phyloP scores from a whole-genome alignment of 768 basidiomycete species.

The Leccinum subgranulosum region DNA sequence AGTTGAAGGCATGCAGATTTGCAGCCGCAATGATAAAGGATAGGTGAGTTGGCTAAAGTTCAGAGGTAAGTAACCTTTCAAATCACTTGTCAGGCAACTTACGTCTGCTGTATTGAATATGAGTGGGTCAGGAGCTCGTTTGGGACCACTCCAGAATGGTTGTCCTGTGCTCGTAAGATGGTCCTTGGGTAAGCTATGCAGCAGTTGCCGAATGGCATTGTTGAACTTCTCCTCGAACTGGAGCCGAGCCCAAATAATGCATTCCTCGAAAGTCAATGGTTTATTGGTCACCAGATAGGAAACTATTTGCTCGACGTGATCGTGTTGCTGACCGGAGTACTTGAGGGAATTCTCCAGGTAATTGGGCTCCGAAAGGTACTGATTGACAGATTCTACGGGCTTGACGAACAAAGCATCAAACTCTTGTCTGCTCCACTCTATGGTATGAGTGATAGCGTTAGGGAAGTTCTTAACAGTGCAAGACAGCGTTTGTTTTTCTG shows the following conservation, averaged over 20 bases:
- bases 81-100: constrained; percentile 29
- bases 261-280: constrained; percentile 95
- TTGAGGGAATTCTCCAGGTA: constrained; percentile 89
- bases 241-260: constrained; percentile 93
- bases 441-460: constrained; percentile 95
- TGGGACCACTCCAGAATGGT: constrained; percentile 99
- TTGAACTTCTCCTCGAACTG: constrained; percentile 94
- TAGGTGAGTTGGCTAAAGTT: constrained; percentile 71
- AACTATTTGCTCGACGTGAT: constrained; percentile 84
- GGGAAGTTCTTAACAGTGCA: constrained; percentile 99
- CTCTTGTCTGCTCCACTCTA: constrained; percentile 95
- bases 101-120: constrained; percentile 86
- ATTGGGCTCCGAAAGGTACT: constrained; percentile 95
- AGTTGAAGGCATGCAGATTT: constrained; percentile 97
- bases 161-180: constrained; percentile 87
- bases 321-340: constrained; percentile 87
- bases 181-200: constrained; percentile 95
- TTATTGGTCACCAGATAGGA: constrained; percentile 89
- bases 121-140: constrained; percentile 91
- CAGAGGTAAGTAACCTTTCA: constrained; percentile 10
- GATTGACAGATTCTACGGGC: constrained; percentile 90
- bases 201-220: constrained; percentile 88
- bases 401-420: constrained; percentile 94
- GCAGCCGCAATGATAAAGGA: constrained; percentile 89
- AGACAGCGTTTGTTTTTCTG: constrained; percentile 94